Percentiles rank a stretch among this genome's conserved stretches.
phyloP scores from a whole-genome alignment of 345 rosid genomes.

The Combretum micranthum region DNA sequence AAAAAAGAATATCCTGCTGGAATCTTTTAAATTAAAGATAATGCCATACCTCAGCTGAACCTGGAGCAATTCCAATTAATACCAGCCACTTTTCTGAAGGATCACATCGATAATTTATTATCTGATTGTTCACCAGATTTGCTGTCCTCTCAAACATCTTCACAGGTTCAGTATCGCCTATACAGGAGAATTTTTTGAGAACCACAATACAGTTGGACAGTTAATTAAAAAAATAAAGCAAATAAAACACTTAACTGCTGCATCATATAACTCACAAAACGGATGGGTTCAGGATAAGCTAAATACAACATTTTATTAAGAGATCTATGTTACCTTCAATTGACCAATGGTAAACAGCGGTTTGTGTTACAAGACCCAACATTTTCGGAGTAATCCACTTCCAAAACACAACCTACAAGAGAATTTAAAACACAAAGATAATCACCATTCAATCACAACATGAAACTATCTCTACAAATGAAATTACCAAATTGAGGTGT shows the following conservation, averaged over 20 bases:
- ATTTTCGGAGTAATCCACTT: conserved; percentile 88
- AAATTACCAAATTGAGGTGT: background rate
- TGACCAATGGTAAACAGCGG: conserved; percentile 85
- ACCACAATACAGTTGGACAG: conserved; percentile 3
- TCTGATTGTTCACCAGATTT: conserved; percentile 73
- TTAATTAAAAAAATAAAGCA: conserved; percentile 1
- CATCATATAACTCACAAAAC: conserved; percentile 1
- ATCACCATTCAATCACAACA: background rate
- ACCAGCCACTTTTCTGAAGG: conserved; percentile 87
- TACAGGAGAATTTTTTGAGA: conserved; percentile 3
- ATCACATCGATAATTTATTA: conserved; percentile 76
- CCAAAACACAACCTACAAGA: conserved; percentile 79
- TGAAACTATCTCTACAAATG: background rate
- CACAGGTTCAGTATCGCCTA: conserved; percentile 76
- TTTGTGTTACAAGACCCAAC: conserved; percentile 87
- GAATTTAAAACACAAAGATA: conserved; percentile 1
- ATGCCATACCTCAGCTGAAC: conserved; percentile 66
- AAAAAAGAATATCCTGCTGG: background rate
- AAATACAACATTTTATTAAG: background rate
- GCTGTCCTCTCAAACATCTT: conserved; percentile 85
- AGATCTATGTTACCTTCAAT: conserved; percentile 54
- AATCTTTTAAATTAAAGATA: conserved; percentile 2
- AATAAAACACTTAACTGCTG: conserved; percentile 4
- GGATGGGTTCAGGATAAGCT: too few species aligned
- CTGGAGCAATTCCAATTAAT: conserved; percentile 90